Base-by-base conservation (phyloP, 257 asterid genomes). In the Pogostemon cablin region DNA sequence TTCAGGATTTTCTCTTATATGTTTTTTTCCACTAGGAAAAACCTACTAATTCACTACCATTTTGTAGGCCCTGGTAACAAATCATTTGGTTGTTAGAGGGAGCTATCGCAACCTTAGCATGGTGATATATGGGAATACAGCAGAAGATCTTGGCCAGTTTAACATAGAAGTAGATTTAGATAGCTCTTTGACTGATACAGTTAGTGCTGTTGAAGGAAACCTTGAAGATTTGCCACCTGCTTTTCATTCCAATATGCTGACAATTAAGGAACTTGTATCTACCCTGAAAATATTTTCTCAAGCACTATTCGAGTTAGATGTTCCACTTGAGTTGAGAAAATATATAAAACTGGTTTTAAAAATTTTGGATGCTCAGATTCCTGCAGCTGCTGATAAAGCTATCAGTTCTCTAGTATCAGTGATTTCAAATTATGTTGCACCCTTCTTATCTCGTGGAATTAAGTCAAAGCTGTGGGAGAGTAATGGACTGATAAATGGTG, bases 91-190 rank as follows among this genome's bases (percentile, higher is more conserved):
- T 62, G 83, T 95, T 37, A 85, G 99, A 77, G 99, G 99, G 78
- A 91, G 95, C 91, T 95, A 89, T 81, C 95, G 95, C 72, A 88
- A 89, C 90, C 91, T 95, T 56, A 95, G 96, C 86, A 83, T 95
- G 95, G 99, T 95, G 68, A 76, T 95, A 74, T 95, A 91, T 75
- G 99, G 99, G 56, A 91, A 91, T 77, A 89, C 96, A 54, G 89
- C 96, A 0, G 97, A 88, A 83, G 99, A 91, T 86, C 79, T 95
- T 58, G 98, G 99, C 73, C 99, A 95, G 77, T 95, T 85, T 70
- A 95, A 85, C 86, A 91, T 91, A 73, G 96, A 88, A 79, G 99
- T 89, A 66, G 99, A 91, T 80, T 70, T 95, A 56, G 96, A 95
- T 77, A 79, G 83, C 83, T 87, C 96, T 58, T 75, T 91, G 87